Base-by-base conservation (phyloP, 23 red algal species). In the Gracilaria domingensis region DNA sequence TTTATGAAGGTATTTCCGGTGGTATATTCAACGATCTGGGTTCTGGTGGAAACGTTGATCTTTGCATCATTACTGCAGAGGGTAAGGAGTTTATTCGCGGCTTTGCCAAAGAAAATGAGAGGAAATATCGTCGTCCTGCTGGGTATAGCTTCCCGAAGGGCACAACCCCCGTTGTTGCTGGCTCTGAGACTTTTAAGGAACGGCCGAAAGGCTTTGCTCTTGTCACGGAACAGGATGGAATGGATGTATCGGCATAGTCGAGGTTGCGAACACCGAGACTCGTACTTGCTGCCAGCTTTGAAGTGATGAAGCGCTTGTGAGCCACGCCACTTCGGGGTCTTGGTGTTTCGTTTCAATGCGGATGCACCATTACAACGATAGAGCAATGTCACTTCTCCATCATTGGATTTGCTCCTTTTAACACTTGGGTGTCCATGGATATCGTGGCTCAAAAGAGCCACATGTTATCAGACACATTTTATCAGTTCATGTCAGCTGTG, bases 1-100 rank as follows among this genome's bases (percentile, higher is more conserved):
- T 99, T 1, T 91, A 96, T 72, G 90, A 94, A 56, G 97, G 87
- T n/a, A 99, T 99, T 57, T 80, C 84, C 7, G 97, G 94, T 11
- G 97, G 97, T 79, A 99, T 99, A 70, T 95, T 85, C 30, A 99
- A 99, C 44, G 97, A 99, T 67, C 85, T 99, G 35, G 97, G 97
- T 62, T 99, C 97, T 28, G 97, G 97, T 18, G 94, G 93, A 2
- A 99, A 99, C 72, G 97, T 99, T 50, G 93, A 99, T 72, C 83
- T 99, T 73, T 99, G 97, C 75, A 74, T 99, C 24, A 95, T 99
- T 80, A 96, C 86, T 51, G 81, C 82, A 33, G 97, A 93, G 12
- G 74, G 82, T 12, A 91, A 87, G 32, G 91, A 99, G 83, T 85
- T 81, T 58, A 65, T 99, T 37, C 87, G 93, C 5, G 94, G 97